A percentile compares a stretch with the other conserved stretches of the same genome.
Conservation (phyloP, 2,329 filamentous ascomycete species). For the Colletotrichum sp. region DNA sequence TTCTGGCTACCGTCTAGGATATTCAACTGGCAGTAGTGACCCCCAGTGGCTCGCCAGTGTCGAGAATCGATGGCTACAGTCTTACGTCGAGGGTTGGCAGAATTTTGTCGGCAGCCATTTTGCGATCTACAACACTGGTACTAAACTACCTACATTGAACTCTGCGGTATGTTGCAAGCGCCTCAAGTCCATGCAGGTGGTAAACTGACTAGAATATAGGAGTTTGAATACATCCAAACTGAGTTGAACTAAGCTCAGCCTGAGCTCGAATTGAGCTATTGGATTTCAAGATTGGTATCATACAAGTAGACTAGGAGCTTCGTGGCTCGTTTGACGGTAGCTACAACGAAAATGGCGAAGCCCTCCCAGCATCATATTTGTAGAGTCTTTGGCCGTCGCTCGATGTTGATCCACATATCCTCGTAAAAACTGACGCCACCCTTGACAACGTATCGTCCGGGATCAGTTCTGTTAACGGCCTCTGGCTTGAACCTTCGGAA, state of each 20-base stretch:
- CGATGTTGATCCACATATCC: slow-evolving; percentile 42
- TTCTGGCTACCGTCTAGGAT: slow-evolving; percentile 8
- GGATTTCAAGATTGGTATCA: neutral
- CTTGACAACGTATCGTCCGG: slow-evolving; percentile 41
- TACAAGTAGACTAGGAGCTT: neutral
- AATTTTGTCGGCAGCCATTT: slow-evolving; percentile 23
- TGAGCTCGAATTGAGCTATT: neutral
- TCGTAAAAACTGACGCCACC: slow-evolving; percentile 46
- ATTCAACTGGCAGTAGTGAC: neutral
- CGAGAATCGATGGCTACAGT: slow-evolving; percentile 18
- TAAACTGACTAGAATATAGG: neutral
- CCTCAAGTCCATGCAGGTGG: accelerated
- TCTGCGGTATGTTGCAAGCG: neutral
- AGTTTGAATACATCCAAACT: slow-evolving; percentile 20
- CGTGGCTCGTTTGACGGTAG: neutral
- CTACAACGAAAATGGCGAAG: neutral
- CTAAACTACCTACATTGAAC: slow-evolving; percentile 9
- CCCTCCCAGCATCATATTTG: neutral
- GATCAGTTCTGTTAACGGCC: slow-evolving; percentile 31
- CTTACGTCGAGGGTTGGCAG: slow-evolving; percentile 17
- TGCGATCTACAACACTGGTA: slow-evolving; percentile 19
- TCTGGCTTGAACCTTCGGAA: slow-evolving; percentile 41
- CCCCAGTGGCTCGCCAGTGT: slow-evolving; percentile 16
- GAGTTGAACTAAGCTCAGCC: neutral
- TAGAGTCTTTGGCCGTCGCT: slow-evolving; percentile 4